Base-by-base conservation (phyloP, 2,329 filamentous ascomycete species). In the Pyrenophora teres region DNA sequence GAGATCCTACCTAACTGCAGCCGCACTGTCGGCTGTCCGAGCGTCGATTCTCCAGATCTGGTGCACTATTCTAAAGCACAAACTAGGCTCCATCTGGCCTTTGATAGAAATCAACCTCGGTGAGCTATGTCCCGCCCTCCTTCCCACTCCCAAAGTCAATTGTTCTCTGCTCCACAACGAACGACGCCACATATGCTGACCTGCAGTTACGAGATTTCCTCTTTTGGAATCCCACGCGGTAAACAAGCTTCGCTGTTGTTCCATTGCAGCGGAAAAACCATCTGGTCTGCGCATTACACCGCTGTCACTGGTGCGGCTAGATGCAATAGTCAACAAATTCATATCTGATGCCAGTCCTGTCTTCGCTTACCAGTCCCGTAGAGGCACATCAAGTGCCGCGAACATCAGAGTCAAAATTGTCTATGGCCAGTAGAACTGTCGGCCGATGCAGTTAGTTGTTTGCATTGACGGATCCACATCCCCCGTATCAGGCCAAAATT, bases 181-280 rank as follows among this genome's bases (percentile, higher is more conserved):
- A 27, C 30, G 47, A 46, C 62, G 59, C 57, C 59, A 60, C 57
- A 43, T 45, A 54, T 66, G 54, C 59, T 66, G 55, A 63, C 60
- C 33, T 60, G 62, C 64, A 62, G 54, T 54, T 45, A 64, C 58
- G 48, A 56, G 38, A 54, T 56, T 33, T 56, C 59, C 38, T 15
- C 37, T 56, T 48, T 13, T 23, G 56, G 57, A 54, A 60, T 39
- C 53, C 25, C 52, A 62, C 46, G 50, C 57, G 56, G 43, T 6
- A 56, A 50, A 60, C 46, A 55, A 64, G 50, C 62, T 55, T 53
- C 31, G 25, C 45, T 50, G 51, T 50, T 48, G 42, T 35, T 38
- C 50, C 40, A 27, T 43, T 36, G 5, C 18, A 18, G 36, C 9
- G 40, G 45, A 39, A 31, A 38, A 35, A 40, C 39, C 50, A 52